phyloP scores from a whole-genome alignment of 768 basidiomycete species.

The Pulveroboletus sp. region DNA sequence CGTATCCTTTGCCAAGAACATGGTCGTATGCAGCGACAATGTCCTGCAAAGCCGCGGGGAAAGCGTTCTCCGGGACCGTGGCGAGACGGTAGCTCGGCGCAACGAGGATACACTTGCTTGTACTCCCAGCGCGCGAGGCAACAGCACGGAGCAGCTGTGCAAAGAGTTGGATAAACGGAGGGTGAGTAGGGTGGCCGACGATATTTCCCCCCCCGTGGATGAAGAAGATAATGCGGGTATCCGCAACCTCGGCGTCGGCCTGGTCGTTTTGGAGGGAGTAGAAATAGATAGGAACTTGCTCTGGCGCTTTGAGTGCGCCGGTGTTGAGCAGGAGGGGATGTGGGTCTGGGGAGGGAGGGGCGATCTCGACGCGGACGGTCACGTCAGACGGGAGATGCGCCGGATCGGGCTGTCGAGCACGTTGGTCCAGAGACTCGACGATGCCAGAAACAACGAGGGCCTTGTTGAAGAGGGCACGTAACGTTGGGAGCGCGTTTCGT shows the following conservation, averaged over 20 bases:
- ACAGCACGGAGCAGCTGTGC: slow-evolving; percentile 8
- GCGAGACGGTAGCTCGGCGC: slow-evolving; percentile 27
- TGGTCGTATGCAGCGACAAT: slow-evolving; percentile 25
- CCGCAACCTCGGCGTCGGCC: neutral
- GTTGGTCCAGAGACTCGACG: slow-evolving; percentile 14
- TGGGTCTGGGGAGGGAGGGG: slow-evolving; percentile 7
- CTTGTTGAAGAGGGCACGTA: neutral
- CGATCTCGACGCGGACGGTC: slow-evolving; percentile 14
- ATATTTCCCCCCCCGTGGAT: slow-evolving; percentile 24
- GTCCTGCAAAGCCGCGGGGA: slow-evolving; percentile 24
- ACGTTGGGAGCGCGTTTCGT: slow-evolving; percentile 2
- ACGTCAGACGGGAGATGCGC: slow-evolving; percentile 11
- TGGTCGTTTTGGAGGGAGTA: slow-evolving; percentile 5
- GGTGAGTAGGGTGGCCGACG: slow-evolving; percentile 14
- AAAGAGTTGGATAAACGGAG: slow-evolving; percentile 4
- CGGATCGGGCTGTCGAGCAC: slow-evolving; percentile 1
- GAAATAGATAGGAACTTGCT: slow-evolving; percentile 22
- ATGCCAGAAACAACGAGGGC: neutral
- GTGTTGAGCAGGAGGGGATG: neutral
- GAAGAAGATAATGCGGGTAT: slow-evolving; percentile 20
- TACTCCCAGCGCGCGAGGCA: neutral
- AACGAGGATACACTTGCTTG: slow-evolving; percentile 9
- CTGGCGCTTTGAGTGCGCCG: slow-evolving; percentile 10
- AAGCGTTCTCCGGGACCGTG: slow-evolving; percentile 20
- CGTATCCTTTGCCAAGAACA: slow-evolving; percentile 23